A percentile compares a stretch with the other conserved stretches of the same genome.
These are phyloP conservation scores for Santalum album DNA, from an alignment of 164 flowering plant genomes.

Conservation along the genomic window DNA sequence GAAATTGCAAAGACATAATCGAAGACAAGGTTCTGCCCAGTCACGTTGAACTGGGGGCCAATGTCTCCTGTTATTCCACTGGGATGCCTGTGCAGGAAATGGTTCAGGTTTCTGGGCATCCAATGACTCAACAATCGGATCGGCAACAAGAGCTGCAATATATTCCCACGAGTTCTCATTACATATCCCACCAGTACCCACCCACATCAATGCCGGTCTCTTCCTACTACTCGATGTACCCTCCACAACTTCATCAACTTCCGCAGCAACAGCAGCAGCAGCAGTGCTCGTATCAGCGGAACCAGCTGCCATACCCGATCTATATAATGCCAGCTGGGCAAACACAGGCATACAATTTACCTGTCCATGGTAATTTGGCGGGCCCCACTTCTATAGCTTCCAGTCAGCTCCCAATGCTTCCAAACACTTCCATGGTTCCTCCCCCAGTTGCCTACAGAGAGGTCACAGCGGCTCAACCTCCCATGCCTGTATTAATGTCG, in stretches of 20 bases:
- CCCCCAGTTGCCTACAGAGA: slow-evolving; percentile 15
- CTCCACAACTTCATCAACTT: slow-evolving; percentile 12
- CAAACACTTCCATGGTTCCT: too few relatives aligned
- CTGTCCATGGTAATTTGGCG: slow-evolving; percentile 9
- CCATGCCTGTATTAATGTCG: slow-evolving; percentile 14
- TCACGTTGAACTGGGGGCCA: slow-evolving; percentile 14
- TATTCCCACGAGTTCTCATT: slow-evolving; percentile 18
- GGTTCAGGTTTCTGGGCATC: slow-evolving; percentile 18
- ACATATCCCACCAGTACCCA: slow-evolving; percentile 22
- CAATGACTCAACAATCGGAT: slow-evolving; percentile 10
- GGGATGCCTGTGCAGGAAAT: slow-evolving; percentile 9
- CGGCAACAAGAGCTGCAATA: slow-evolving; percentile 18
- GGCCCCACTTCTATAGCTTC: slow-evolving; percentile 6
- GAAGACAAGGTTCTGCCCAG: slow-evolving; percentile 6
- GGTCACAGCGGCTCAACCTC: slow-evolving; percentile 9
- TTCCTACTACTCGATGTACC: slow-evolving; percentile 24
- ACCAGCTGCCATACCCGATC: slow-evolving; percentile 31
- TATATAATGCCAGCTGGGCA: slow-evolving; percentile 30
- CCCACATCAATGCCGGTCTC: slow-evolving; percentile 10
- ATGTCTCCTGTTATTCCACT: slow-evolving; percentile 5
- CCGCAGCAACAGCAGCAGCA: slow-evolving; percentile 17
- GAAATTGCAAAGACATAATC: slow-evolving; percentile 18
- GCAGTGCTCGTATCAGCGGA: slow-evolving; percentile 16
- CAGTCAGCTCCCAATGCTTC: slow-evolving; percentile 17
- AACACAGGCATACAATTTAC: slow-evolving; percentile 16